These are phyloP conservation scores for Colletotrichum sojae DNA, from an alignment of 2,329 filamentous ascomycete species.

Conservation along the genomic window DNA sequence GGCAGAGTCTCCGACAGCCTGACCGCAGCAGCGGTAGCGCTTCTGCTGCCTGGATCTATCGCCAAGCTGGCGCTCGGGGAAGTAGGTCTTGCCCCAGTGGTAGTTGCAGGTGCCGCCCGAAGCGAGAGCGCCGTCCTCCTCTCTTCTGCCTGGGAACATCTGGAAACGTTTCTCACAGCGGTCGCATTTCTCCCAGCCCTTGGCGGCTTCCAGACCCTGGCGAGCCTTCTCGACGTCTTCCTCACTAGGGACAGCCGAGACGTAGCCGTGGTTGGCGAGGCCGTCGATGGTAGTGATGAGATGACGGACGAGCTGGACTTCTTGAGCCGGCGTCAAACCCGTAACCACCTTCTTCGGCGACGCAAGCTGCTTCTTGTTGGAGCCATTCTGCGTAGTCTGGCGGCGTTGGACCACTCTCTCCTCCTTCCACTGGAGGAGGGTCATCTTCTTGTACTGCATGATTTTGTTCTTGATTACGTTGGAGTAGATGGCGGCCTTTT, in stretches of 20 bases:
- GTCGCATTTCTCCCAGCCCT: slow-evolving; percentile 90
- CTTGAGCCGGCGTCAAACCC: slow-evolving; percentile 76
- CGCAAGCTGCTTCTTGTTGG: slow-evolving; percentile 50
- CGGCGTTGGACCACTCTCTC: slow-evolving; percentile 58
- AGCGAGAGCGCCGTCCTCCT: slow-evolving; percentile 81
- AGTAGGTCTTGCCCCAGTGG: slow-evolving; percentile 82
- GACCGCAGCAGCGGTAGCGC: slow-evolving; percentile 84
- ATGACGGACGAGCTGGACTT: slow-evolving; percentile 74
- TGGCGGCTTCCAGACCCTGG: slow-evolving; percentile 74
- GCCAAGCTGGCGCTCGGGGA: slow-evolving; percentile 69
- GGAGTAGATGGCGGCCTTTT: slow-evolving; percentile 79
- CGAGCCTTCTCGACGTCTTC: slow-evolving; percentile 77
- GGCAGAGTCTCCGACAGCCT: slow-evolving; percentile 77
- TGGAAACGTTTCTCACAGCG: slow-evolving; percentile 90
- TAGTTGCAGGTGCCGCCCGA: slow-evolving; percentile 84
- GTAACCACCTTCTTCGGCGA: slow-evolving; percentile 73
- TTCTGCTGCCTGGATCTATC: slow-evolving; percentile 71
- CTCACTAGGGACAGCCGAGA: slow-evolving; percentile 75
- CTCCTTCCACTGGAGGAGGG: slow-evolving; percentile 77
- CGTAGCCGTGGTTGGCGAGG: slow-evolving; percentile 81
- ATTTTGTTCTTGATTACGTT: slow-evolving; percentile 90
- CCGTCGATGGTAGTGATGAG: slow-evolving; percentile 75
- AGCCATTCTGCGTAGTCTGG: slow-evolving; percentile 48
- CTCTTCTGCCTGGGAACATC: slow-evolving; percentile 88
- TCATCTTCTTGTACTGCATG: slow-evolving; percentile 82